Evolutionary conservation across 768 basidiomycete species (phyloP), one percentile per base, ranked within the genome.

Genomic region (Austroboletus festivus): DNA sequence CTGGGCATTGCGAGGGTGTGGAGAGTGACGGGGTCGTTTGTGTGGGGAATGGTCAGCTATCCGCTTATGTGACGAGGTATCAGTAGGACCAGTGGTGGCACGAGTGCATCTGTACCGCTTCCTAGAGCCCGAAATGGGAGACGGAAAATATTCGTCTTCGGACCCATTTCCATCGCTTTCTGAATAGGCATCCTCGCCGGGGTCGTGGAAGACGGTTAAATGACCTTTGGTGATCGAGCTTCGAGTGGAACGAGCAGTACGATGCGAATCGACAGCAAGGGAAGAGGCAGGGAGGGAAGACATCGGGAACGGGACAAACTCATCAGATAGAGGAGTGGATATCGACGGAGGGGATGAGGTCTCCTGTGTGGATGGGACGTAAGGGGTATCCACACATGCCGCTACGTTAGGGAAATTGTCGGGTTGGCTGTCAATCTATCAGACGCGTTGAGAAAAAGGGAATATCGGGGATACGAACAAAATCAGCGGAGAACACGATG

Each of bases 1-100:
- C 58, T 80, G 79, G 10, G 54, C 51, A 55, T 82, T 80, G 18
- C 80, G 79, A 4, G 77, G 68, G 10, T 59, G 66, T 13, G 73
- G 71, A 8, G 70, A 55, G 38, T 60, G 38, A 38, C 72, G 74
- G 19, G 49, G 50, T 39, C 55, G 68, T 33, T 67, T 71, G 22
- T 39, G 21, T 3, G 52, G 37, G 22, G 39, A 3, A 38, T 21
- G 30, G n/a, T 51, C 52, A 19, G 47, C 19, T 8, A 26, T 35
- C 30, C 45, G 53, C 30, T 42, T 57, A 28, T 38, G 51, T 5
- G 55, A 40, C 34, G 50, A 21, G 31, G 46, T 8, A 44, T 19
- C 39, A 16, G 31, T 12, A 8, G 48, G 3, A 19, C 43, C 13
- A n/a, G 22, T 19, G 4, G 23, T 21, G 21, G 50, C 31, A 20